Evolutionary conservation across 371 early-diverging fungal species (phyloP).

Genomic region (Syncephalastrum monosporum): DNA sequence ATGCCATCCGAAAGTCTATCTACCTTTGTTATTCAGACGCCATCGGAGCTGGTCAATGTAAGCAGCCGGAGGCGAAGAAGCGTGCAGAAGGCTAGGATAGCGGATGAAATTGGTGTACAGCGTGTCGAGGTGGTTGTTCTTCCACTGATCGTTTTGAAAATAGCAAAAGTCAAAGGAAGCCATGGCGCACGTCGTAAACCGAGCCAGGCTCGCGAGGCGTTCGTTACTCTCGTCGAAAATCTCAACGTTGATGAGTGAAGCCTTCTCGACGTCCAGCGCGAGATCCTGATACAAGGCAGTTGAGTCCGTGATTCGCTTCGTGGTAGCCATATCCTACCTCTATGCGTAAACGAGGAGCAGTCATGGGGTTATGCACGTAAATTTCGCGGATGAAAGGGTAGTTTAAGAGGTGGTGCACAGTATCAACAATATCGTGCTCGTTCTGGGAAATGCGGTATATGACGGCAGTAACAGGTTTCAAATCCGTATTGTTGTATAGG

Average conservation of each 20-base stretch:
- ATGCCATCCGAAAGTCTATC: background rate
- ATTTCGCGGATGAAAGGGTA: constrained; percentile 60
- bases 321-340: constrained; percentile 1
- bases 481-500: constrained; percentile 16
- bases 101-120: constrained; percentile 63
- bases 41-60: constrained; percentile 58
- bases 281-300: constrained; percentile 11
- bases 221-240: constrained; percentile 27
- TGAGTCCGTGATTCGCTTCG: background rate
- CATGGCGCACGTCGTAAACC: constrained; percentile 61
- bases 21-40: constrained; percentile 57
- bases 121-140: constrained; percentile 55
- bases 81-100: constrained; percentile 57
- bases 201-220: constrained; percentile 42
- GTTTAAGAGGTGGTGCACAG: constrained; percentile 42
- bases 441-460: constrained; percentile 51
- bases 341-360: constrained; percentile 22
- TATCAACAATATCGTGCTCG: constrained; percentile 32
- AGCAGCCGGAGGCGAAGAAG: constrained; percentile 55
- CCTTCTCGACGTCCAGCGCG: constrained; percentile 7
- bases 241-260: constrained; percentile 9
- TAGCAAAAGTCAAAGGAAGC: constrained; percentile 59
- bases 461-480: constrained; percentile 58
- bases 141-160: constrained; percentile 63
- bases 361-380: constrained; percentile 52